phyloP scores from a whole-genome alignment of 2,329 filamentous ascomycete species.

The Calonectria ilicicola region DNA sequence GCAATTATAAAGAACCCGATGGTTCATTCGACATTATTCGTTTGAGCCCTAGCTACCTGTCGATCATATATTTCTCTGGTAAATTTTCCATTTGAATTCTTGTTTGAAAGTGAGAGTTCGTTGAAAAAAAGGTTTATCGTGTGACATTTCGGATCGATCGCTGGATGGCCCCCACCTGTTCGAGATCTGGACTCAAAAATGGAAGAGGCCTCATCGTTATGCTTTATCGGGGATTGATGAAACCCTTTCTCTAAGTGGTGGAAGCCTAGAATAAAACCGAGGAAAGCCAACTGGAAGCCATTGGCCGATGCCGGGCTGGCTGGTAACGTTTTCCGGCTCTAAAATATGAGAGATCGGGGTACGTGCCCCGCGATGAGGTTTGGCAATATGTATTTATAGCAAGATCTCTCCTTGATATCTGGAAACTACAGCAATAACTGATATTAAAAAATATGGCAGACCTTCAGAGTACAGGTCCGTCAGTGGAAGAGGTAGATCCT shows the following conservation, averaged over 20 bases:
- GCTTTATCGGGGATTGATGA: not conserved
- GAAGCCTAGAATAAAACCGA: not conserved
- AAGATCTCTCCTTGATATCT: not conserved
- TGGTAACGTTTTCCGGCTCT: slow-evolving; percentile 14
- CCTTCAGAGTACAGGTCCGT: not conserved
- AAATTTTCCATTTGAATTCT: not conserved
- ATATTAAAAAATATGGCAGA: not conserved
- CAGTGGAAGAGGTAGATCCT: slow-evolving; percentile 4
- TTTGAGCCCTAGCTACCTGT: not conserved
- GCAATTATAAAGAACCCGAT: not conserved
- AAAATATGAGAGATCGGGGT: not conserved
- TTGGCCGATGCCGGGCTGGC: slow-evolving; percentile 2
- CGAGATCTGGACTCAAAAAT: not conserved
- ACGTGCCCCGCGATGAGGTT: not conserved
- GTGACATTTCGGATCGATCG: not conserved
- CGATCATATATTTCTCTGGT: not conserved
- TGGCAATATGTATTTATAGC: not conserved
- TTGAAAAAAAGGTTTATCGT: not conserved
- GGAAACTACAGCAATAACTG: not conserved
- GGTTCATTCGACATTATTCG: not conserved
- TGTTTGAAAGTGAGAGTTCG: not conserved
- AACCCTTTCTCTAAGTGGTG: no score
- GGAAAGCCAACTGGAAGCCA: not conserved
- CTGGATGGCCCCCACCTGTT: not conserved
- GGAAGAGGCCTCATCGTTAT: not conserved